phyloP scores from a whole-genome alignment of 2,329 filamentous ascomycete species.

The Diaporthe sp. region DNA sequence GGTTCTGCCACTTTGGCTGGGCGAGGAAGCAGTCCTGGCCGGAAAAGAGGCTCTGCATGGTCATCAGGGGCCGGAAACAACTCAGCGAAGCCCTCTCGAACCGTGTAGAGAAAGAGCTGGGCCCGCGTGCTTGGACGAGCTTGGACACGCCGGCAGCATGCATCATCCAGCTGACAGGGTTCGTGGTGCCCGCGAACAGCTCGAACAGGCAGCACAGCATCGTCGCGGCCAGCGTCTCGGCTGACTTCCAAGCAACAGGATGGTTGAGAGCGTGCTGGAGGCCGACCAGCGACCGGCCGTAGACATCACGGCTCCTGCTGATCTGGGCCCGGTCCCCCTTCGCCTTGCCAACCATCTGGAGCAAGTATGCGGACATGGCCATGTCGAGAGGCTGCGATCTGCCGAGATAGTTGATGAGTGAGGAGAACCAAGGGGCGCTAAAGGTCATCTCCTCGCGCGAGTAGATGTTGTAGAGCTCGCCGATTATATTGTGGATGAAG shows the following conservation, averaged over 20 bases:
- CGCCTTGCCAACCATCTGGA: conserved; percentile 56
- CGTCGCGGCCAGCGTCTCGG: conserved; percentile 58
- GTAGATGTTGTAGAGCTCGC: conserved; percentile 31
- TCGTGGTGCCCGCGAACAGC: conserved; percentile 58
- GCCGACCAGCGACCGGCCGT: conserved; percentile 52
- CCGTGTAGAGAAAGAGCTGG: conserved; percentile 50
- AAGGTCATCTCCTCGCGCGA: conserved; percentile 34
- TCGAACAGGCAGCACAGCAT: conserved; percentile 58
- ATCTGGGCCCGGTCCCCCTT: conserved; percentile 48
- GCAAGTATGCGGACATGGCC: conserved; percentile 53
- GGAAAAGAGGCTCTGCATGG: conserved; percentile 56
- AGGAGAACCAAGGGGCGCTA: conserved; percentile 45
- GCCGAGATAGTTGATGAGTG: conserved; percentile 50
- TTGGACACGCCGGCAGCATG: conserved; percentile 55
- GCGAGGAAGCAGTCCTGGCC: conserved; percentile 54
- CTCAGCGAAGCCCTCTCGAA: conserved; percentile 56
- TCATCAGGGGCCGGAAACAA: conserved; percentile 55
- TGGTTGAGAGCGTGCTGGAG: conserved; percentile 55
- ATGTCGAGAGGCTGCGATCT: conserved; percentile 53
- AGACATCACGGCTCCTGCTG: conserved; percentile 54
- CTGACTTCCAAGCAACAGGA: conserved; percentile 53
- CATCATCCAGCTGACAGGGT: conserved; percentile 54
- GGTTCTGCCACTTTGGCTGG: conserved; percentile 52
- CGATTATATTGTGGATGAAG: conserved; percentile 34
- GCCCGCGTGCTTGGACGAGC: conserved; percentile 57